These are phyloP conservation scores for Laguncularia racemosa DNA, from an alignment of 345 rosid genomes.

Conservation along the genomic window DNA sequence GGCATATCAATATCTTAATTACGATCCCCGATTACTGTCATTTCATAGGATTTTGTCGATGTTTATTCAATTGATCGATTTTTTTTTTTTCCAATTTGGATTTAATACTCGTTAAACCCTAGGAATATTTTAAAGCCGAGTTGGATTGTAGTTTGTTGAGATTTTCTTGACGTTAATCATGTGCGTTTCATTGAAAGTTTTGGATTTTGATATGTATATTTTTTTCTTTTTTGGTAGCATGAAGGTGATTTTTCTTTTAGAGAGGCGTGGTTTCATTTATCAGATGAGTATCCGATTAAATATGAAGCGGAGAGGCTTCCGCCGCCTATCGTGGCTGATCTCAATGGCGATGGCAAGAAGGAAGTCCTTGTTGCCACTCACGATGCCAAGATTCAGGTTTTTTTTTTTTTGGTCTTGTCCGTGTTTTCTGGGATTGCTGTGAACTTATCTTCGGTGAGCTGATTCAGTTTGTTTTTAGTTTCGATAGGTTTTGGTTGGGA, in stretches of 20 bases:
- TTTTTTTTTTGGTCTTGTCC: background rate
- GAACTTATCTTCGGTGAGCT: too few species aligned
- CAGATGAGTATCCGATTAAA: constrained; percentile 80
- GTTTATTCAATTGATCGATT: background rate
- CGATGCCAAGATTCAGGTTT: constrained; percentile 90
- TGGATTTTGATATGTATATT: too few species aligned
- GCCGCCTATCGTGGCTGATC: constrained; percentile 84
- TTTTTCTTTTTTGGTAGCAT: constrained; percentile 33
- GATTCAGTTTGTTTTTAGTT: too few species aligned
- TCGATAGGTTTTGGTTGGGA: too few species aligned
- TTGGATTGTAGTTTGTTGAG: background rate
- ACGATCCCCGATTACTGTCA: too few species aligned
- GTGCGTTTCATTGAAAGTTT: too few species aligned
- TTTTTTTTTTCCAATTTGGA: background rate
- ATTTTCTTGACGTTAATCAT: background rate
- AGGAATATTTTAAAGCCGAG: background rate
- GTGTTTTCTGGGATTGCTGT: too few species aligned
- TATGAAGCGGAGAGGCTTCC: constrained; percentile 90
- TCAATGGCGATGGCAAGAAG: constrained; percentile 90
- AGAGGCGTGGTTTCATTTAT: constrained; percentile 88
- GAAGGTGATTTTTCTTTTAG: constrained; percentile 95
- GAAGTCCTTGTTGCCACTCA: constrained; percentile 87
- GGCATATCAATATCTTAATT: too few species aligned
- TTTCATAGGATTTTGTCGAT: background rate
- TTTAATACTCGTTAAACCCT: background rate